Evolutionary conservation across 1,139 yeast genomes (phyloP), one percentile per base, ranked within the genome.

Genomic region (Debaryomyces sp.): DNA sequence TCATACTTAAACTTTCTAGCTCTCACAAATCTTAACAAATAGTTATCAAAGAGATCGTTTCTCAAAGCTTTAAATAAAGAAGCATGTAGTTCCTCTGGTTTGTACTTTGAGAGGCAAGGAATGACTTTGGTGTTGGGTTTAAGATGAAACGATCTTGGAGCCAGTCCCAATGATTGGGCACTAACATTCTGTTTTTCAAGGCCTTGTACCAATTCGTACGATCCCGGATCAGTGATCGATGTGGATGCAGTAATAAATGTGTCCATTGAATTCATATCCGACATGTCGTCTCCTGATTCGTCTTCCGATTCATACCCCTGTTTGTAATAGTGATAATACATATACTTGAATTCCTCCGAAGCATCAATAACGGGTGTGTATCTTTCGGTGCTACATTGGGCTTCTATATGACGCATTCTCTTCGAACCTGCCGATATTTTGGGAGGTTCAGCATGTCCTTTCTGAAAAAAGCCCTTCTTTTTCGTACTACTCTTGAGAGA

Each of bases 1-100:
- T 67, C 67, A 21, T 67, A 53, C 38, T 70, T 64, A 62, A 70
- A 71, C 54, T 75, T 75, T 58, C 81, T 73, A 32, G 81, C 81
- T 50, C 80, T 64, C 29, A 75, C 59, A 43, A 69, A 76, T 49
- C 72, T 63, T 52, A 73, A 66, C 4, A 70, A 26, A 45, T 61
- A 60, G 51, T 73, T 72, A 54, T 76, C 80, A 21, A 65, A 49
- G 43, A 70, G 62, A 53, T 73, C 77, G 44, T 69, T 66, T 56
- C 73, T 66, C 29, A 53, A 30, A 15, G 58, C 53, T 5, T 46
- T 46, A 47, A 58, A 48, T 13, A 71, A 48, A 1, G 67, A 62
- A 12, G 52, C 51, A 50, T 73, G 78, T 12, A 68, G 39, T 7
- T 63, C 64, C 8, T 56, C 53, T 5, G 64, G 58, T 45, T 66